Evolutionary conservation across 768 basidiomycete genomes (phyloP), one percentile per base, ranked within the genome.

Genomic region (Xerocomus spinulosus): DNA sequence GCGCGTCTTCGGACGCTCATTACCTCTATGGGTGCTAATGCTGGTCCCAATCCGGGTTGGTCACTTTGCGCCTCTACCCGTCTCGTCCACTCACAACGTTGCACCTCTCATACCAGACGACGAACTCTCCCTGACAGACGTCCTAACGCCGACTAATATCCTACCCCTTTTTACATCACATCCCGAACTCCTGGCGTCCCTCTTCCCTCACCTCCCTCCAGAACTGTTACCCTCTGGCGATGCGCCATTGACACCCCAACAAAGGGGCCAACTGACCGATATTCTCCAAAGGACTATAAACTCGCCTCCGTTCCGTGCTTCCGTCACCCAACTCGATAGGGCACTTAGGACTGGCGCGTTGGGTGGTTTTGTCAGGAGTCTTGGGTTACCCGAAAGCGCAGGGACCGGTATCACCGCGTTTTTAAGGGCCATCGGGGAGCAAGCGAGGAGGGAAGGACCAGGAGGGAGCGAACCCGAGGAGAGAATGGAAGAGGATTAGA

Each of bases 321-420:
- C 88, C 2, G 87, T 93, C 17, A 71, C 79, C 3, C 87, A 79
- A 61, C 78, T 96, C 39, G 92, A 96, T 61, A 83, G 86, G 59
- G 92, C 91, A 6, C 72, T 96, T 46, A 73, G 84, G 42, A 92
- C 87, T 0, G 92, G 92, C 8, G 67, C 91, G 42, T 70, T 93
- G 3, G 83, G 82, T 6, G 80, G 76, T 1, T 73, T 94, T 17
- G 89, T 95, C 48, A 72, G 82, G 28, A 78, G 82, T 21, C 72
- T 96, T 7, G 92, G 92, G 3, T 69, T 96, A 30, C 88, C 90
- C 0, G 89, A 87, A 59, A 86, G 85, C 56, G 92, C 92, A 8
- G 92, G 91, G 0, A 76, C 75, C 5, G 81, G 90, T 4, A 74
- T 93, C 5, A 79, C 72, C 34, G 81, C 88, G 5, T 95, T 95